Base-by-base conservation (phyloP, 306 rosid species). In the Fragaria iinumae region DNA sequence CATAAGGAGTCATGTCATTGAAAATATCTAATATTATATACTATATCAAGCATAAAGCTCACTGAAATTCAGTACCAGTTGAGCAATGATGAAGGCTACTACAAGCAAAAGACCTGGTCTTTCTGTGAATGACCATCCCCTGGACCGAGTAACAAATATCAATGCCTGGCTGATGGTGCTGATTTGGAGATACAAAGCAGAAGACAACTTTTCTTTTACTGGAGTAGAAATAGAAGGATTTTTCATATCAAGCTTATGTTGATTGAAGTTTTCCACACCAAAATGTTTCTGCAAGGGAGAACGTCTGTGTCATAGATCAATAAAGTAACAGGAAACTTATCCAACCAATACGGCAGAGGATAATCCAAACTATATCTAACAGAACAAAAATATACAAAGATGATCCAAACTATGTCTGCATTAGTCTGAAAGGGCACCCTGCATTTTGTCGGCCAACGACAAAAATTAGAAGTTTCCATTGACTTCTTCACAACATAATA, bases 171-270 rank as follows among this genome's bases (percentile, higher is more conserved):
- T 87, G 45, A 91, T 91, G 72, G 83, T 82, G 55, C 96, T 91
- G 78, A 89, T 92, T 91, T 87, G 96, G 75, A 91, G 91, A 78
- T 91, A 87, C 41, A 91, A 74, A 76, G 93, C 91, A 63, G 93
- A 89, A 11, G 87, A 86, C 82, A 91, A 13, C 84, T 27, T 86
- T 65, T 14, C 71, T 0, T 72, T 81, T 25, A 76, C 69, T 13
- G 52, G 73, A 3, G 48, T 62, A n/a, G 79, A 69, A 20, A 11
- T 62, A 16, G 5, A 14, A 1, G 32, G 13, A 12, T 77, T 0
- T 11, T 43, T 0, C 73, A 39, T 43, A 39, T 56, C 3, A 21
- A 48, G 75, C 4, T 18, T 29, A 32, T 84, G 10, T 32, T 67
- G 34, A 45, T 77, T 78, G 74, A 89, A 71, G 76, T 69, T 73